phyloP scores from a whole-genome alignment of 2,329 filamentous ascomycete genomes.

The Phoma herbarum region DNA sequence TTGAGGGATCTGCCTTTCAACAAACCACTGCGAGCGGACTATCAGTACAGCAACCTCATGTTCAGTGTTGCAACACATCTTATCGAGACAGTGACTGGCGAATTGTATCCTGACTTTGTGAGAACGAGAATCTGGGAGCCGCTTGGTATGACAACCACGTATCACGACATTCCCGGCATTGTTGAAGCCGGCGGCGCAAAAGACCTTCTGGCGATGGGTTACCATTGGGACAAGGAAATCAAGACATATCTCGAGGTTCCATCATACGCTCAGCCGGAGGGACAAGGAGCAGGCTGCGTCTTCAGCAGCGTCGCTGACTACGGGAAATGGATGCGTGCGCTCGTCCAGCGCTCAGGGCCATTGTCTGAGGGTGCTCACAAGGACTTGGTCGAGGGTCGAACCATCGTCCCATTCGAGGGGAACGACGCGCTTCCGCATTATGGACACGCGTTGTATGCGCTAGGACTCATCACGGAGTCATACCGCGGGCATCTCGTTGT shows the following conservation, averaged over 20 bases:
- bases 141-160: constrained; percentile 52
- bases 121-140: constrained; percentile 51
- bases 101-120: constrained; percentile 46
- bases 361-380: constrained; percentile 23
- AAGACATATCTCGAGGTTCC: constrained; percentile 16
- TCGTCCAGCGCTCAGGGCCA: constrained; percentile 25
- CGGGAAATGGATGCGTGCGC: constrained; percentile 37
- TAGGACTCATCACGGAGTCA: constrained; percentile 20
- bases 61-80: constrained; percentile 59
- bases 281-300: constrained; percentile 36
- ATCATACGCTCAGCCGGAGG: constrained; percentile 24
- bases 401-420: constrained; percentile 8
- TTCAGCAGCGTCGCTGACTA: constrained; percentile 33
- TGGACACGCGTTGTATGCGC: constrained; percentile 20
- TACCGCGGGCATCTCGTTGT: constrained; percentile 24
- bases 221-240: constrained; percentile 23
- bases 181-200: constrained; percentile 33
- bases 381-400: constrained; percentile 28
- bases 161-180: constrained; percentile 49
- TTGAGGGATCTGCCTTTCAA: constrained; percentile 57
- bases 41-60: constrained; percentile 64
- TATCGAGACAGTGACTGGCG: constrained; percentile 55
- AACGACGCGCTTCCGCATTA: constrained; percentile 19
- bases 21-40: constrained; percentile 53
- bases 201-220: constrained; percentile 22